These are phyloP conservation scores for Botrytis paeoniae DNA, from an alignment of 2,329 filamentous ascomycete genomes.

Conservation along the genomic window DNA sequence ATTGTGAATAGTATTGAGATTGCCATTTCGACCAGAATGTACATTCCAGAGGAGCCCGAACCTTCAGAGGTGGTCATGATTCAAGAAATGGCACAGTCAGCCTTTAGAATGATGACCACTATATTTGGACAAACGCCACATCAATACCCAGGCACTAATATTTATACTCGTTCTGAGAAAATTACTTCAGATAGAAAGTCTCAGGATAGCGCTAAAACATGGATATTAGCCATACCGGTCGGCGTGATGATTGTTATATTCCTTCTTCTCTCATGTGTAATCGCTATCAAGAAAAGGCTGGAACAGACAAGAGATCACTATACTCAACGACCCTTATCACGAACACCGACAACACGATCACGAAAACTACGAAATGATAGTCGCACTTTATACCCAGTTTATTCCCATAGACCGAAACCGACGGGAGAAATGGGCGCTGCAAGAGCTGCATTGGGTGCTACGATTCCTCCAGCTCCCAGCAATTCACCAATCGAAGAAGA, in stretches of 20 bases:
- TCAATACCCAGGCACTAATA: not conserved
- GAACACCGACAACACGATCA: not conserved
- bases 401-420: not conserved
- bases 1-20: not conserved
- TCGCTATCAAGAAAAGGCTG: not conserved
- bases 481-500: not conserved
- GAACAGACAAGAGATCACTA: not conserved
- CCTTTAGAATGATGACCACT: not conserved
- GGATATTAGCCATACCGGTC: not conserved
- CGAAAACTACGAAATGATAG: not conserved
- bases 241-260: not conserved
- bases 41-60: not conserved
- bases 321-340: not conserved
- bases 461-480: not conserved
- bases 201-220: not conserved
- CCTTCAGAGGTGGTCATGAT: not conserved
- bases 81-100: not conserved
- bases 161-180: not conserved
- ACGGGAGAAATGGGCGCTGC: slow-evolving; percentile 3
- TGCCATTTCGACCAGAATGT: not conserved
- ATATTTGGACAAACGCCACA: not conserved
- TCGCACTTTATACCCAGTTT: not conserved
- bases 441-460: slow-evolving; percentile 5
- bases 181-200: not conserved
- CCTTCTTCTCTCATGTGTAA: rapidly evolving